These are phyloP conservation scores for Fusarium sp. DNA, from an alignment of 2,329 filamentous ascomycete species.

Conservation along the genomic window DNA sequence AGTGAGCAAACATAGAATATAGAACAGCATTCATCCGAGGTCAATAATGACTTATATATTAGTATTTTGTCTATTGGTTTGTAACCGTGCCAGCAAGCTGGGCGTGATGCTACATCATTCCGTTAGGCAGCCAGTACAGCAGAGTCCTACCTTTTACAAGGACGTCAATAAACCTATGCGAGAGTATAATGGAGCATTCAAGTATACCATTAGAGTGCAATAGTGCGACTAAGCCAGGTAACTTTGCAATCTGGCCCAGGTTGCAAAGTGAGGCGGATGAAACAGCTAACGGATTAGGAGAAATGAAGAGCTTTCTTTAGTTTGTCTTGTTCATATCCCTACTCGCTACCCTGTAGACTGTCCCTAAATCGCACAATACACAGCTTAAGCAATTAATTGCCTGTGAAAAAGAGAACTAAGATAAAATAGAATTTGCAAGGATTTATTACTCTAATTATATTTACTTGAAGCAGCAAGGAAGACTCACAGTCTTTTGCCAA, in stretches of 20 bases:
- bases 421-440: no score
- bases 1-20: neutral
- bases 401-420: neutral
- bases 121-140: fast-evolving
- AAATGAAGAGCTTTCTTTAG: neutral
- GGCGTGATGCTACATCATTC: neutral
- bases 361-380: fast-evolving
- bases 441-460: no score
- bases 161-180: neutral
- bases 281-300: no score
- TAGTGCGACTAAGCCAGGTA: neutral
- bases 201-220: fast-evolving
- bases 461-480: neutral
- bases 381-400: fast-evolving
- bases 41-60: neutral
- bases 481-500: fast-evolving
- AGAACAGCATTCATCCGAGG: neutral
- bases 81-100: no score
- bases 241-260: no score
- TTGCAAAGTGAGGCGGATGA: neutral
- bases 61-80: no score
- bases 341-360: neutral
- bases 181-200: neutral
- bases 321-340: neutral
- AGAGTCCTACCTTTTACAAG: neutral